Evolutionary conservation across 192 early-diverging fungal species (phyloP).

Genomic region (Coemansia sp.): DNA sequence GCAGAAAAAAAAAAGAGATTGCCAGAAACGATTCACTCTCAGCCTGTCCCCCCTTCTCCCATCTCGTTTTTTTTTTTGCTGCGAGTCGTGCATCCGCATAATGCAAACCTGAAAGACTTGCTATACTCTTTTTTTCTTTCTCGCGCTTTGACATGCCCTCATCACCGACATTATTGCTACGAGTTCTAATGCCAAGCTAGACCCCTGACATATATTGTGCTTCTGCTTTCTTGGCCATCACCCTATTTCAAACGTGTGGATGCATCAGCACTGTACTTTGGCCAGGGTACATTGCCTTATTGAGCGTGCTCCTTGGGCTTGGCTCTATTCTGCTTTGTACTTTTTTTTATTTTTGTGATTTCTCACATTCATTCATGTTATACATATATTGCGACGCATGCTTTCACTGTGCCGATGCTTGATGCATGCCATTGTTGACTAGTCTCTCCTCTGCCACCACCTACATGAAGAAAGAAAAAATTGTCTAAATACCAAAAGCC

Average conservation of each 20-base stretch:
- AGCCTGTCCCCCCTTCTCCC: background rate
- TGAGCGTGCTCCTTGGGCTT: conserved; percentile 1
- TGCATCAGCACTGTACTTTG: background rate
- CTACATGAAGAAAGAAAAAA: background rate
- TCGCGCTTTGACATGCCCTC: background rate
- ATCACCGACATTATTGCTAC: background rate
- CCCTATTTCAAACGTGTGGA: background rate
- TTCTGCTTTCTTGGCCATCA: background rate
- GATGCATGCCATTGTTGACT: background rate
- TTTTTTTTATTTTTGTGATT: background rate
- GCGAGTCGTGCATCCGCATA: background rate
- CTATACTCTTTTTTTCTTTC: background rate
- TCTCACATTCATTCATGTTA: conserved; percentile 4
- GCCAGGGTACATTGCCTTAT: background rate
- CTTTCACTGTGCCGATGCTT: background rate
- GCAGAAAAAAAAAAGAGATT: conserved; percentile 1
- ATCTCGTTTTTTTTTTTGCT: background rate
- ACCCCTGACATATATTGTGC: background rate
- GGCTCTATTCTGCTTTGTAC: background rate
- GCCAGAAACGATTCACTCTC: conserved; percentile 3
- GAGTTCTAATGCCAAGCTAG: background rate
- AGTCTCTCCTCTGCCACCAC: conserved; percentile 1
- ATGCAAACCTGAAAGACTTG: background rate
- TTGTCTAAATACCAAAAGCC: background rate
- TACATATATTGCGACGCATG: conserved; percentile 5